Base-by-base conservation (phyloP, 768 basidiomycete species). In the Phanerodontia chrysosporium region DNA sequence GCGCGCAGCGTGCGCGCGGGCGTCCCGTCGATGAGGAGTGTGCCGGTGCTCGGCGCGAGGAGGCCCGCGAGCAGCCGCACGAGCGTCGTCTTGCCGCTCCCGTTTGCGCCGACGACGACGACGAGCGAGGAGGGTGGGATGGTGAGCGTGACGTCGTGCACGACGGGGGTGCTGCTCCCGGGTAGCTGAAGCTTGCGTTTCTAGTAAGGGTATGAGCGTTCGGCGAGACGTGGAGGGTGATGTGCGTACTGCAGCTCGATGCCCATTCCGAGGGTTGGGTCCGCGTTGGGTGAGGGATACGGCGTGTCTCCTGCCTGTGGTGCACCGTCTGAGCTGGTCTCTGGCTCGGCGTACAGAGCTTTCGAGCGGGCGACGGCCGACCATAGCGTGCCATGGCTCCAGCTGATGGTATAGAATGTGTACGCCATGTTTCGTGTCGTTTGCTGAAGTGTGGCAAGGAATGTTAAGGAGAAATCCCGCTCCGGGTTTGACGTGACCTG, bases 91-190 rank as follows among this genome's bases (percentile, higher is more conserved):
- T 84, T 84, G 1, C 82, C 83, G 54, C 77, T 78, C 5, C 83
- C 83, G 61, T 85, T 86, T 1, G 70, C 70, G 27, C 84, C 83
- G 7, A 86, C 83, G n/a, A 86, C 71, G 32, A 84, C 78, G 18
- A 81, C 78, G 13, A 84, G 72, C 27, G 78, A 73, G 1, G 80
- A 80, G 7, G 78, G 64, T 8, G 72, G 59, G 51, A 82, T 72
- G 16, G 63, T 68, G 53, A 81, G 69, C 0, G 76, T 74, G 49
- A 79, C 61, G 51, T 73, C 64, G 22, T 65, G 65, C 18, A 83
- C 58, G 2, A 75, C 77, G 24, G 72, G 72, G 27, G 69, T 72
- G 48, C 71, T 52, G 70, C 71, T 22, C 74, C 77, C 0, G 83
- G 83, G 62, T 87, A 87, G 10, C 71, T 66, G 58, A 86, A 86